Conservation (phyloP, 1,284 basidiomycete genomes). For the Phlebopus sp. region DNA sequence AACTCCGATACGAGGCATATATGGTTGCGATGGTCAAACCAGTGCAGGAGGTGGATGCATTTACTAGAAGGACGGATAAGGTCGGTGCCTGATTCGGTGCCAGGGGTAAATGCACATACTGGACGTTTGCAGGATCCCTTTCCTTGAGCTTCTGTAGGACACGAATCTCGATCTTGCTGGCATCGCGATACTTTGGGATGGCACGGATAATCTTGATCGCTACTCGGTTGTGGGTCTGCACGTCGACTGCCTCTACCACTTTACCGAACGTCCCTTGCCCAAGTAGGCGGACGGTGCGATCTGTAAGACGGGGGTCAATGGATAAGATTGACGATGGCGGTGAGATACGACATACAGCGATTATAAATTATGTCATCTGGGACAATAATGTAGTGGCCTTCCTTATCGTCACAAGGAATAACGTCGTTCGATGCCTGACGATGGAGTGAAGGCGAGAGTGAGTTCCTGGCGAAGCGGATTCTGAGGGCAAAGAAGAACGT, state of each 20-base stretch:
- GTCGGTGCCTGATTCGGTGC: no score
- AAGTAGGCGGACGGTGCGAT: slow-evolving; percentile 86
- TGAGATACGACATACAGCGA: slow-evolving; percentile 61
- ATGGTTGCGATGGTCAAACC: slow-evolving; percentile 97
- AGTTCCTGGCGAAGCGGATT: slow-evolving; percentile 20
- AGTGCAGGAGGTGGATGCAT: slow-evolving; percentile 95
- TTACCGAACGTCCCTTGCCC: slow-evolving; percentile 99
- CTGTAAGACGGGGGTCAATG: slow-evolving; percentile 41
- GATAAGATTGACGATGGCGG: not conserved
- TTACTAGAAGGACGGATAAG: slow-evolving; percentile 57
- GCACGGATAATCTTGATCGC: slow-evolving; percentile 99
- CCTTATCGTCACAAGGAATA: slow-evolving; percentile 86
- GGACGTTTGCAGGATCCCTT: slow-evolving; percentile 84
- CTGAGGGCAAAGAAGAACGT: slow-evolving; percentile 13
- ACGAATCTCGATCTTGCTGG: slow-evolving; percentile 97
- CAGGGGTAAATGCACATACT: slow-evolving; percentile 54
- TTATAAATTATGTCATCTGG: slow-evolving; percentile 84
- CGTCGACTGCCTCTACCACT: slow-evolving; percentile 93
- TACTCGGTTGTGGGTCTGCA: slow-evolving; percentile 73
- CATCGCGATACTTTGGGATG: slow-evolving; percentile 96
- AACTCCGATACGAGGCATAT: slow-evolving; percentile 98
- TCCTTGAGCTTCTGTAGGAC: slow-evolving; percentile 92
- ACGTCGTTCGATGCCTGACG: slow-evolving; percentile 55
- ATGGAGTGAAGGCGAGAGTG: slow-evolving; percentile 19
- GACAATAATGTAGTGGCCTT: slow-evolving; percentile 92